Percentiles rank a stretch among this genome's conserved stretches.
phyloP scores from a whole-genome alignment of 345 rosid genomes.

The Anacardium occidentale region DNA sequence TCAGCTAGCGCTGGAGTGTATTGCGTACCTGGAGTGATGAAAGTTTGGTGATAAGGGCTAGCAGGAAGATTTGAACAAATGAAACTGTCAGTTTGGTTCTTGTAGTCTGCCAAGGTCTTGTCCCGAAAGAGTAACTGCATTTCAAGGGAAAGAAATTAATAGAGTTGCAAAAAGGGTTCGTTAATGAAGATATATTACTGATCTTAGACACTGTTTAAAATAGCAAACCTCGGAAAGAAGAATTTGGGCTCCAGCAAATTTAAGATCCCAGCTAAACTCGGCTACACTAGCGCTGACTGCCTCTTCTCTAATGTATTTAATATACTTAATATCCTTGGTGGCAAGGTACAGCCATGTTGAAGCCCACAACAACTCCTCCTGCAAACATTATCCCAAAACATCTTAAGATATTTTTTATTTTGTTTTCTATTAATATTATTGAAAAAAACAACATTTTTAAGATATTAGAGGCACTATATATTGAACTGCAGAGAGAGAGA shows the following conservation, averaged over 20 bases:
- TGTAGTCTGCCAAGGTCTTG: constrained; percentile 39
- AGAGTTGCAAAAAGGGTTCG: background rate
- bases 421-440: no score
- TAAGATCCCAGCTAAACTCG: constrained; percentile 96
- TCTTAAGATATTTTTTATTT: no score
- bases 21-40: constrained; percentile 51
- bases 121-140: constrained; percentile 53
- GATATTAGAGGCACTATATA: no score
- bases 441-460: no score
- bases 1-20: no score
- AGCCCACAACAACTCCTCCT: constrained; percentile 97
- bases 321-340: constrained; percentile 35
- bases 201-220: no score
- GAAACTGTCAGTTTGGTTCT: constrained; percentile 67
- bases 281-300: constrained; percentile 53
- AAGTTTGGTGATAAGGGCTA: constrained; percentile 69
- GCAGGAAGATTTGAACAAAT: constrained; percentile 70
- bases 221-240: constrained; percentile 56
- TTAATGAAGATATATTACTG: no score
- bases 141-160: background rate
- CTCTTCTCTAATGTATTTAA: constrained; percentile 54
- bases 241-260: constrained; percentile 79
- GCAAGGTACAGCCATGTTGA: constrained; percentile 86
- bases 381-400: constrained; percentile 9
- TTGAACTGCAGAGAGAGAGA: background rate